These are phyloP conservation scores for Solanum lignicaule DNA, from an alignment of 257 asterid genomes.

Conservation along the genomic window DNA sequence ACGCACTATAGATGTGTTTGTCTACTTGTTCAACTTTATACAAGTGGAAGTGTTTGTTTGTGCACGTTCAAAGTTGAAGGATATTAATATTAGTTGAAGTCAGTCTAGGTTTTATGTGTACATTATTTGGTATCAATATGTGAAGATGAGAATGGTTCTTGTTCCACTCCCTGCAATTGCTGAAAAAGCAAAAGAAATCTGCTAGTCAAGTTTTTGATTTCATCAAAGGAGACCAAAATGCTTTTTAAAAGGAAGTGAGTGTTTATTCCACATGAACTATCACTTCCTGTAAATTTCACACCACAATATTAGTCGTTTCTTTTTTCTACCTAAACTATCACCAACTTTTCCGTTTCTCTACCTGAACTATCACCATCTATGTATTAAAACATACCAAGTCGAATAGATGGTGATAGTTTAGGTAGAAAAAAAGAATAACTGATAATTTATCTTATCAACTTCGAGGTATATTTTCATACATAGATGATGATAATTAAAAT, in stretches of 20 bases:
- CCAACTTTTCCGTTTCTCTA: too few relatives aligned
- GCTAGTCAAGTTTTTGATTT: neutral
- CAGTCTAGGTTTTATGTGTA: neutral
- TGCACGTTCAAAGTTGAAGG: neutral
- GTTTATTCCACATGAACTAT: neutral
- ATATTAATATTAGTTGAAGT: too few relatives aligned
- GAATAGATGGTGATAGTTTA: neutral
- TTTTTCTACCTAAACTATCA: neutral
- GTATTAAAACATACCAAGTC: neutral
- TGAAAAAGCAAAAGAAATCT: neutral
- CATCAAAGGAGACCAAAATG: neutral
- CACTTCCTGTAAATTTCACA: neutral
- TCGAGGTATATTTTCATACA: neutral
- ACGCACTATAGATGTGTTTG: fast-evolving
- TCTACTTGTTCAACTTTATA: neutral
- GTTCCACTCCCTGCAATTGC: neutral
- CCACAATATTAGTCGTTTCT: neutral
- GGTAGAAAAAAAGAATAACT: neutral
- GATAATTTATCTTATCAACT: neutral
- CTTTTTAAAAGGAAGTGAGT: neutral
- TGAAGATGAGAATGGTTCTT: neutral
- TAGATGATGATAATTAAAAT: neutral
- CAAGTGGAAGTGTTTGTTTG: neutral
- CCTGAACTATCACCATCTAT: neutral
- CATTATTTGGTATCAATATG: neutral